Base-by-base conservation (phyloP, 2,329 filamentous ascomycete genomes). In the Didymosphaeria variabile region DNA sequence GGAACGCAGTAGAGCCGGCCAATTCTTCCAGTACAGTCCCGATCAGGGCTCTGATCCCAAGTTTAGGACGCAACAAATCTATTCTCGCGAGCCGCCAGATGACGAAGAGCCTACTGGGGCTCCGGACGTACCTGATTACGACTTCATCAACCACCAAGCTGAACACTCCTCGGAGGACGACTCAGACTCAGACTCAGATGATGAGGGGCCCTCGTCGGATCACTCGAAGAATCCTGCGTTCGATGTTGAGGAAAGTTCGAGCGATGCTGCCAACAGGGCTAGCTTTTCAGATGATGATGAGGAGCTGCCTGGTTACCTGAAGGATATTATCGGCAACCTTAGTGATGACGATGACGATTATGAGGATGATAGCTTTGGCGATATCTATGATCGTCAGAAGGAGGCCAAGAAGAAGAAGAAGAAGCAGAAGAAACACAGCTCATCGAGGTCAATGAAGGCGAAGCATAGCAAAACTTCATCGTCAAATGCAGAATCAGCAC, bases 11-110 rank as follows among this genome's bases (percentile, higher is more conserved):
- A 53, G 15, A 13, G 34, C 53, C 8, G 53, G 29, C 19, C 13
- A 46, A 19, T 29, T 47, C 40, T 47, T 23, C 31, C 2, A 46
- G 10, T 47, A 55, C 26, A 26, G 31, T 9, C 31, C 53, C 17
- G 42, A 55, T 19, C 40, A 29, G n/a, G 31, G 42, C 2, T 34
- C 29, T 5, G 42, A 36, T 38, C 13, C 53, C 3, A 38, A 26
- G 2, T 55, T 55, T 13, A 38, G 53, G 31, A 46, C n/a, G 8
- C 53, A 55, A 21, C 53, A 40, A n/a, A 40, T 55, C 40, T 23
- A 29, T 36, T 46, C 40, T 17, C 53, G 53, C 29, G 29, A 26
- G 17, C 19, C 40, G 19, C 53, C 29, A 9, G 21, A 29, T 17
- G 38, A 45, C 7, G 42, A 55, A 10, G 40, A 55, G 29, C 53